Evolutionary conservation across 345 rosid species (phyloP).

Genomic region (Bruguiera parviflora): DNA sequence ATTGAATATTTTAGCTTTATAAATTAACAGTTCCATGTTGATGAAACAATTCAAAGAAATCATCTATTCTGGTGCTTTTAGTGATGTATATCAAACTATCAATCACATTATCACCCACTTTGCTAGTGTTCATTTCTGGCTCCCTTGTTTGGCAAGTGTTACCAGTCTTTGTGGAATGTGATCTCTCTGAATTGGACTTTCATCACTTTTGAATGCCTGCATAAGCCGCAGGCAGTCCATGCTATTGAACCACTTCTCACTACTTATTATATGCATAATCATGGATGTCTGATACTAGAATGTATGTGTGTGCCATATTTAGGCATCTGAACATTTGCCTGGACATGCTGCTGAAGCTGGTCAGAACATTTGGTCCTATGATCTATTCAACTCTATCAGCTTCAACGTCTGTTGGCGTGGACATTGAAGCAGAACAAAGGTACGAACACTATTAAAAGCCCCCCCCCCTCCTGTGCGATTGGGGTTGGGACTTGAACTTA

Average conservation of each 20-base stretch:
- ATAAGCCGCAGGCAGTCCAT: no score
- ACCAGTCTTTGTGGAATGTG: no score
- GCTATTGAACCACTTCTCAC: no score
- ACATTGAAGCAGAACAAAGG: conserved; percentile 99
- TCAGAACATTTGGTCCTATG: conserved; percentile 73
- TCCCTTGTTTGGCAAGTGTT: no score
- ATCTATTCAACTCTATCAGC: conserved; percentile 78
- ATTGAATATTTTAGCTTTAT: no score
- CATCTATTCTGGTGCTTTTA: not conserved
- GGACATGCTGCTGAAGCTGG: conserved; percentile 84
- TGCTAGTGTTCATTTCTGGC: no score
- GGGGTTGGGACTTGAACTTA: no score
- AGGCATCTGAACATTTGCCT: conserved; percentile 84
- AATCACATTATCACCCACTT: not conserved
- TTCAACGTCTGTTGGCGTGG: conserved; percentile 83
- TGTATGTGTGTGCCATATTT: conserved; percentile 17
- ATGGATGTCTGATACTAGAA: not conserved
- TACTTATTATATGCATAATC: no score
- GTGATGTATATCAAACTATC: not conserved
- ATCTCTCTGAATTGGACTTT: no score
- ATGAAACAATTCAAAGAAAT: not conserved
- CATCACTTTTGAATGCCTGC: no score
- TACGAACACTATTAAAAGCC: conserved; percentile 10
- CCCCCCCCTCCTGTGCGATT: no score
- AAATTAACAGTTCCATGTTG: not conserved